Base-by-base conservation (phyloP, 768 basidiomycete species). In the Russula lepida region DNA sequence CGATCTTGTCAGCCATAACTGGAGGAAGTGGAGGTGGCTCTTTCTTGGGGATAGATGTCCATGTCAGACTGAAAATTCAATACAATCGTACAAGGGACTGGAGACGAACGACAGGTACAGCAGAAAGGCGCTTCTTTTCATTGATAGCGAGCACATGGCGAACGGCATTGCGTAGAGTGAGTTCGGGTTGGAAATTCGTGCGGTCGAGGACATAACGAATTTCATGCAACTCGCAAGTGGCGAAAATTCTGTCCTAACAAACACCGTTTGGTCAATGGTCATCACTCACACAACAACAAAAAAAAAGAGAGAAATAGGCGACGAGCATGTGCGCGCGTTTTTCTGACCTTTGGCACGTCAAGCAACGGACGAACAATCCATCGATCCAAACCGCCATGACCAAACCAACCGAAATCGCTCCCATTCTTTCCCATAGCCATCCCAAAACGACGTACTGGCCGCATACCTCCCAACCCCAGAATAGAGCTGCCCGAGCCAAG, bases 281-380 rank as follows among this genome's bases (percentile, higher is more conserved):
- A 51, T 27, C 44, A 48, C 7, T 25, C 9, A 44, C 13, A 28
- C 25, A 30, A 59, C 28, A 13, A 35, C 6, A 7, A 37, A 53
- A 51, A 11, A 37, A 33, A 32, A 46, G 25, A 21, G 51, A 25
- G 3, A 9, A 12, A 11, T 9, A 32, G 33, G 33, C 3, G 33
- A 4, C 33, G 33, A 15, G 35, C 1, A 5, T 13, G 15, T 15
- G 35, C 15, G 6, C 15, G 35, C 13, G 2, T 9, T 32, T 37
- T 37, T 37, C 67, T 64, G 53, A 90, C 91, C 80, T 93, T 93
- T 53, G 77, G 70, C 43, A 92, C 77, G 15, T 76, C 72, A 25
- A 93, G 70, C 47, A 93, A 71, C 13, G 91, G 91, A 4, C 91
- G 81, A 1, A 89, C 64, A 17, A 92, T 78, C 84, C 86, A 93